Base-by-base conservation (phyloP, 352 stramenopile species). In the Phytopythium kandeliae region DNA sequence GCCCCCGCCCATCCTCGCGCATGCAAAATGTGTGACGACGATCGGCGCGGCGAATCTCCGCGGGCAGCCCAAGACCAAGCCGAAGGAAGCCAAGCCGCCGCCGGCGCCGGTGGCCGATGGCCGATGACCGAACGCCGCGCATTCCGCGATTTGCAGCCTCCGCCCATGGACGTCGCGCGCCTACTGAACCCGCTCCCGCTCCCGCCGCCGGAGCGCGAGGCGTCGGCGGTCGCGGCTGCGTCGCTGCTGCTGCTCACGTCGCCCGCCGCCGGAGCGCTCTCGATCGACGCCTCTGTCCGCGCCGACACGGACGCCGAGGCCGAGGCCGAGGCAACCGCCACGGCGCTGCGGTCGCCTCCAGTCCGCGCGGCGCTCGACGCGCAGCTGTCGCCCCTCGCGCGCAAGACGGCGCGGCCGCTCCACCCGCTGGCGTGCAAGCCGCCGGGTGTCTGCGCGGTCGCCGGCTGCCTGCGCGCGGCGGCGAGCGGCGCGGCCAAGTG, bases 101-200 rank as follows among this genome's bases (percentile, higher is more conserved):
- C n/a, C n/a, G n/a, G n/a, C n/a, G n/a, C n/a, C n/a, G n/a, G n/a
- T n/a, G n/a, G n/a, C n/a, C n/a, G n/a, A n/a, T n/a, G n/a, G n/a
- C n/a, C n/a, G n/a, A n/a, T n/a, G n/a, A n/a, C n/a, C n/a, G n/a
- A n/a, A n/a, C n/a, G n/a, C n/a, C n/a, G 38, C 19, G 25, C 42
- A 43, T 52, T 52, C 30, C 3, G 9, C 16, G 31, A 52, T 42
- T 42, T 11, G 17, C 19, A 16, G 30, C 22, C 31, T 21, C 21
- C 17, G 38, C n/a, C 19, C 6, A 67, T 69, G 62, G 63, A 71
- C 46, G 36, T 74, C 43, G 37, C 53, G 4, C 43, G 55, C n/a
- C 47, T 74, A 17, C 59, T 74, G 13, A 74, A 74, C 49, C 65
- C 65, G 31, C 46, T 41, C n/a, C n/a, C n/a, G n/a, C n/a, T n/a